phyloP scores from a whole-genome alignment of 164 flowering plant species.

The Annona squamosa region DNA sequence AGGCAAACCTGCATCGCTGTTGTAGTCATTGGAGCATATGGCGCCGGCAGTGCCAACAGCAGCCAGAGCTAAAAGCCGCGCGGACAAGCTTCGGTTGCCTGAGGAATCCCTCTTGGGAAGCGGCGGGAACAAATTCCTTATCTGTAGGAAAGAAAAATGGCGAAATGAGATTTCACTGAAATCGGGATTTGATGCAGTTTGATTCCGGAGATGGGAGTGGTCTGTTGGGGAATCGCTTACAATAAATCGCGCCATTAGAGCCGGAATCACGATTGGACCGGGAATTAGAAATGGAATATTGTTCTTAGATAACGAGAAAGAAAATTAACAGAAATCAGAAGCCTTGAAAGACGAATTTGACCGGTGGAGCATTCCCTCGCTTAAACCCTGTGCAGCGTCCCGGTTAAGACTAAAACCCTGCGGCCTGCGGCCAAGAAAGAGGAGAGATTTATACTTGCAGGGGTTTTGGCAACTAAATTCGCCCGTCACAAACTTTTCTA shows the following conservation, averaged over 20 bases:
- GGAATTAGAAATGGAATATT: background rate
- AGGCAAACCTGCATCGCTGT: background rate
- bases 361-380: background rate
- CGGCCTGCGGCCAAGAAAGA: background rate
- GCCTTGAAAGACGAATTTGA: background rate
- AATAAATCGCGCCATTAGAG: background rate
- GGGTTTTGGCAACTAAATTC: too few species aligned
- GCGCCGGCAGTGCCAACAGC: slow-evolving; percentile 5
- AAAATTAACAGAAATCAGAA: background rate
- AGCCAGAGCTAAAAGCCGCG: slow-evolving; percentile 4
- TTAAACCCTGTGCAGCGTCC: background rate
- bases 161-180: background rate
- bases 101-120: slow-evolving; percentile 1
- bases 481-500: too few species aligned
- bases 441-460: too few species aligned
- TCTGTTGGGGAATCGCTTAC: background rate
- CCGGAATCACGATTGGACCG: background rate
- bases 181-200: background rate
- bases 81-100: background rate
- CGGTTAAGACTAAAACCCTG: background rate
- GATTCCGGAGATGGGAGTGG: background rate
- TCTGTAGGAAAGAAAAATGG: background rate
- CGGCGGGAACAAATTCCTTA: background rate
- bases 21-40: background rate
- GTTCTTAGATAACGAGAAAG: background rate